These are phyloP conservation scores for Hysterangium stoloniferum DNA, from an alignment of 768 basidiomycete species.

Conservation along the genomic window DNA sequence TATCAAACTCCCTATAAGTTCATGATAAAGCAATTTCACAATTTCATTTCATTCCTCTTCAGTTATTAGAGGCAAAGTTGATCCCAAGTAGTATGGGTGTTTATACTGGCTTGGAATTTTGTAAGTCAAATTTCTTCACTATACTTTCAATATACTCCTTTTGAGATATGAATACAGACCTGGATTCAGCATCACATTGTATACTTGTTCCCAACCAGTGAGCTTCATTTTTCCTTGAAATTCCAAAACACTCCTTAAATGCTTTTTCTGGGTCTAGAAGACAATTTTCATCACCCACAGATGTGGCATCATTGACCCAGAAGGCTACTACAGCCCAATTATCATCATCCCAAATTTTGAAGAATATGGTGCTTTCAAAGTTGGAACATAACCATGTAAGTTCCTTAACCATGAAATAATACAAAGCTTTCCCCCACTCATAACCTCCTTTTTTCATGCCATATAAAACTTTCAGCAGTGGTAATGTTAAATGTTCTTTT, in stretches of 20 bases:
- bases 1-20: constrained; percentile 17
- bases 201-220: not conserved
- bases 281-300: constrained; percentile 25
- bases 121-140: constrained; percentile 14
- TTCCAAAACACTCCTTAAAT: no score
- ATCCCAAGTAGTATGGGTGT: constrained; percentile 18
- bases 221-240: not conserved
- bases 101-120: constrained; percentile 13
- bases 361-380: constrained; percentile 30
- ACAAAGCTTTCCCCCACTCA: no score
- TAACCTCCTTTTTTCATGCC: no score
- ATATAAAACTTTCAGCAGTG: no score
- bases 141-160: constrained; percentile 7
- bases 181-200: not conserved
- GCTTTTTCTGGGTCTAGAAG: constrained; percentile 8
- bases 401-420: no score
- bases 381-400: no score
- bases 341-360: no score
- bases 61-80: constrained; percentile 7
- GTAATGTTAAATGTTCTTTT: no score
- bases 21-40: not conserved
- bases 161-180: not conserved
- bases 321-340: constrained; percentile 23
- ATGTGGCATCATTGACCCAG: no score
- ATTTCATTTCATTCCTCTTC: not conserved